Conservation (phyloP, 345 rosid species). For the Rhodomyrtus tomentosa region DNA sequence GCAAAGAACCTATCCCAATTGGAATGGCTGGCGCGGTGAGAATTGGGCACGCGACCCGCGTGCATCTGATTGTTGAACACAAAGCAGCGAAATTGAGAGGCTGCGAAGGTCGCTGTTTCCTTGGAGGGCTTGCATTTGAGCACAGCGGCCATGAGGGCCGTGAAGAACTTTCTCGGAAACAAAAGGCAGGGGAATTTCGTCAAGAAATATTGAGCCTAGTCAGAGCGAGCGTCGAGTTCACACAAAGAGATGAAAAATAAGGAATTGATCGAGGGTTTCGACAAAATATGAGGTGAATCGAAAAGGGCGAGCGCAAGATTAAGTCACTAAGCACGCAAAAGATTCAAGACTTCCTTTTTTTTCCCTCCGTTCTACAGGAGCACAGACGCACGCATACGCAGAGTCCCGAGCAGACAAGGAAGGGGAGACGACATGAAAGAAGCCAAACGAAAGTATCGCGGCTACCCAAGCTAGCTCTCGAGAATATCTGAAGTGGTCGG, state of each 20-base stretch:
- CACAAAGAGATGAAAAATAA: background rate
- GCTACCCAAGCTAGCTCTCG: background rate
- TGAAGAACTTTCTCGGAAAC: background rate
- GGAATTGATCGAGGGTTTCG: background rate
- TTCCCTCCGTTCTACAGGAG: background rate
- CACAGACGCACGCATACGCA: background rate
- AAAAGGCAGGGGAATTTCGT: background rate
- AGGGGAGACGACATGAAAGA: background rate
- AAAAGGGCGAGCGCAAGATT: background rate
- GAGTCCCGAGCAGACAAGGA: background rate
- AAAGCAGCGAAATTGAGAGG: slow-evolving; percentile 57
- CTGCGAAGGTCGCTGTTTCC: slow-evolving; percentile 46
- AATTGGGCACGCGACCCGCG: slow-evolving; percentile 10
- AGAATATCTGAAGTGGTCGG: background rate
- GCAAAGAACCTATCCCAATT: slow-evolving; percentile 37
- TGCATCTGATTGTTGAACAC: background rate
- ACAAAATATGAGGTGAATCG: background rate
- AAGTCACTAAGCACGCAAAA: background rate
- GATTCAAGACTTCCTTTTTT: background rate
- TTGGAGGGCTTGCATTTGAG: slow-evolving; percentile 55
- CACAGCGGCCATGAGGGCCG: slow-evolving; percentile 52
- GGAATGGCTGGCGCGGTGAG: slow-evolving; percentile 23
- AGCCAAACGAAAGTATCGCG: background rate
- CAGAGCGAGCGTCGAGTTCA: background rate
- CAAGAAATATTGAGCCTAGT: background rate